Percentiles rank a stretch among this genome's conserved stretches.
These are phyloP conservation scores for Lipomyces yarrowii DNA, from an alignment of 1,139 yeast genomes.

Conservation along the genomic window DNA sequence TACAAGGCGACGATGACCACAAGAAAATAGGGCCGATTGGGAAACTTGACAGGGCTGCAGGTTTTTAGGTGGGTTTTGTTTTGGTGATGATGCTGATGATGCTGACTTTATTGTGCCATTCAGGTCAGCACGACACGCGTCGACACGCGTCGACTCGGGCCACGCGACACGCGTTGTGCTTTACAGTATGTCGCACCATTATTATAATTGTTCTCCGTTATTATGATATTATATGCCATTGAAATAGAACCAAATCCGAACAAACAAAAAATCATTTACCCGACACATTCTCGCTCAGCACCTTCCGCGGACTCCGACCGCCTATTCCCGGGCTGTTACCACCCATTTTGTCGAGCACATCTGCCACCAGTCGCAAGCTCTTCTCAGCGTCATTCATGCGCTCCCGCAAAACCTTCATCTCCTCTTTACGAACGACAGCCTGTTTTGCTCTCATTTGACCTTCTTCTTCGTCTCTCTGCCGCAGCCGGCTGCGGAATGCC, in stretches of 20 bases:
- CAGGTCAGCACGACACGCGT: too few species aligned
- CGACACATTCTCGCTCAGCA: not conserved
- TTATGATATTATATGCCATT: too few species aligned
- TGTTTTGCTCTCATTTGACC: constrained; percentile 2
- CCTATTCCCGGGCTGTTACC: not conserved
- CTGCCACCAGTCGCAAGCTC: constrained; percentile 2
- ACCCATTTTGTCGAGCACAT: constrained; percentile 9
- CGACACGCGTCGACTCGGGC: too few species aligned
- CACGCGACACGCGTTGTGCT: too few species aligned
- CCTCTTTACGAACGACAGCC: constrained; percentile 3
- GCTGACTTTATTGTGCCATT: too few species aligned
- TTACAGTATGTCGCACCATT: not conserved
- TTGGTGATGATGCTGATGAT: too few species aligned
- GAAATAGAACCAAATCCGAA: not conserved
- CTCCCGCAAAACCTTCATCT: constrained; percentile 6
- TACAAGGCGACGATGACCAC: too few species aligned
- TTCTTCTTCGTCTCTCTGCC: constrained; percentile 7
- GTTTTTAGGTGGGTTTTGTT: too few species aligned
- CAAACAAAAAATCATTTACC: not conserved
- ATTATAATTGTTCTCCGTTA: not conserved
- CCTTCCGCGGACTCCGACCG: not conserved
- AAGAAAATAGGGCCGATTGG: too few species aligned
- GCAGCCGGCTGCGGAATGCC: constrained; percentile 6
- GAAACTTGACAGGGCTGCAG: too few species aligned
- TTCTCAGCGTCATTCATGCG: constrained; percentile 4